These are phyloP conservation scores for Fusarium sp. DNA, from an alignment of 2,329 filamentous ascomycete species.

Conservation along the genomic window DNA sequence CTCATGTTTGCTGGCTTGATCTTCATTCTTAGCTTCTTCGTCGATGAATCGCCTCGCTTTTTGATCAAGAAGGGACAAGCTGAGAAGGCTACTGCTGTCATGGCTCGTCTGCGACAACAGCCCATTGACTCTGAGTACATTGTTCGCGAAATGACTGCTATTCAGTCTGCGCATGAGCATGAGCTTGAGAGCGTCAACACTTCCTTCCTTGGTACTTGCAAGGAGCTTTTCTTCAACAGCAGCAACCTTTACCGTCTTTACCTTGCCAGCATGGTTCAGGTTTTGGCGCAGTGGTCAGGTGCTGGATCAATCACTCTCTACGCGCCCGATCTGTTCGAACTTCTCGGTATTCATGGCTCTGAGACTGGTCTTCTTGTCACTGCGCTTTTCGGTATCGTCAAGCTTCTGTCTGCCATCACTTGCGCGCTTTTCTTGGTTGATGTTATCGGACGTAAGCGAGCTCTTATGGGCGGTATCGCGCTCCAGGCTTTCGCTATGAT, in stretches of 20 bases:
- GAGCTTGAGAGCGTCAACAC: constrained; percentile 21
- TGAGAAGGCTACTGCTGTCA: constrained; percentile 9
- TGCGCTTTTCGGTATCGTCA: constrained; percentile 18
- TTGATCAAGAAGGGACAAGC: constrained; percentile 21
- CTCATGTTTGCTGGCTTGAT: constrained; percentile 32
- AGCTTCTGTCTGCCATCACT: constrained; percentile 13
- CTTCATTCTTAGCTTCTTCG: constrained; percentile 23
- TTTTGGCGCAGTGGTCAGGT: constrained; percentile 35
- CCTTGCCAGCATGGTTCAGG: constrained; percentile 35
- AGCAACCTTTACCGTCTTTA: constrained; percentile 34
- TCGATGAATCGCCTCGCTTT: constrained; percentile 29
- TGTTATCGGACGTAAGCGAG: constrained; percentile 19
- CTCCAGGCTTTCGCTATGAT: constrained; percentile 21
- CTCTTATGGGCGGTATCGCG: constrained; percentile 10
- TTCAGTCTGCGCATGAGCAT: constrained; percentile 11
- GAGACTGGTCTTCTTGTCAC: constrained; percentile 23
- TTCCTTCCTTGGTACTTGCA: constrained; percentile 19
- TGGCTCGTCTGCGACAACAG: constrained; percentile 16
- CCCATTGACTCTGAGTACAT: constrained; percentile 14
- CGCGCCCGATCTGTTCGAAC: constrained; percentile 7
- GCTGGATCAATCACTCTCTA: constrained; percentile 26
- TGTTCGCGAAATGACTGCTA: constrained; percentile 14
- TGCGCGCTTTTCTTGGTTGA: constrained; percentile 18
- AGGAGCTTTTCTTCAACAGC: constrained; percentile 27
- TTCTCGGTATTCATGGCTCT: constrained; percentile 14